Base-by-base conservation (phyloP, 2,329 filamentous ascomycete species). In the Aspergillus eucalypticola region DNA sequence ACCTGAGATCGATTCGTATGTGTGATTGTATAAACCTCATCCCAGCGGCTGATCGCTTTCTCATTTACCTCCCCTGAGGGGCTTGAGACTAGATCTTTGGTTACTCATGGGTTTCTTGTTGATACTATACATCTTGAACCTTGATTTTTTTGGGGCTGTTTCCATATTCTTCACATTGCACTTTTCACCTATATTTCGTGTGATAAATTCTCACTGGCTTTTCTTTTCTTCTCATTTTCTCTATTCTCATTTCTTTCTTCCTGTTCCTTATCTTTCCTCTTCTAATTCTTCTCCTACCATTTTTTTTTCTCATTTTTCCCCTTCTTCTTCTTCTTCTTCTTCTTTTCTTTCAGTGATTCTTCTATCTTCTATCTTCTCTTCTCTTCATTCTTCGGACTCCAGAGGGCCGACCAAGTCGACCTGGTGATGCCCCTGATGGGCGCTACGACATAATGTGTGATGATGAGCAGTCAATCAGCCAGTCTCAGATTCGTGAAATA, bases 1-100 rank as follows among this genome's bases (percentile, higher is more conserved):
- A 56, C 66, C 71, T 54, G 75, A 74, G 62, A 64, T 74, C 59
- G 73, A 75, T 62, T 70, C 72, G 59, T 77, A 73, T 71, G 69
- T 74, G 66, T 73, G 71, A 76, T 66, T 65, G 61, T 64, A 64
- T 65, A 41, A 50, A 51, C 32, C 8, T 32, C 25, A 8, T 46
- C 52, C 54, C n/a, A 10, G 15, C 15, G 19, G 32, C 7, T 42
- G 17, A n/a, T 56, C 38, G 44, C 39, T 35, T 58, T 62, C 39
- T 56, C 32, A 13, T 35, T 35, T 35, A 35, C 32, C 32, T 35
- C 10, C 10, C 46, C 46, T n/a, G 46, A 27, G 46, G 17, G 17
- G 27, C 46, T 50, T 7, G 46, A 50, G 46, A 32, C 46, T 50
- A 50, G 46, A 50, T 50, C 46, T 32, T 27, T 17, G n/a, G 46